Conservation (phyloP, 2,329 filamentous ascomycete species). For the Tolypocladium nubicola region DNA sequence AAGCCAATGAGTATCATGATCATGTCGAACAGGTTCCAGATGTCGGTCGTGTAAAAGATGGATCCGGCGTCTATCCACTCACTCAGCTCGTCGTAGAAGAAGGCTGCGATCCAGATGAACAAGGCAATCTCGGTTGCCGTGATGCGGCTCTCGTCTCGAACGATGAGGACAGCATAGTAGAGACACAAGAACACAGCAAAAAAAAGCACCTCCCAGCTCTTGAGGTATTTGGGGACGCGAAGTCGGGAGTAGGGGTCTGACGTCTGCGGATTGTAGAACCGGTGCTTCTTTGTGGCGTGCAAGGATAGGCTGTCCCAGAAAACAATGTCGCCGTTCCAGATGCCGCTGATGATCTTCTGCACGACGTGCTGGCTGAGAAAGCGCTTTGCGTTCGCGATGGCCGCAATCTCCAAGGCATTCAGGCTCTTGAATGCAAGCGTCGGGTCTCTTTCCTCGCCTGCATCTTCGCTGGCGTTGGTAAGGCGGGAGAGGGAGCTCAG, state of each 20-base stretch:
- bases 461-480: conserved; percentile 28
- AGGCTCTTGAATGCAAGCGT: conserved; percentile 66
- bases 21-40: conserved; percentile 69
- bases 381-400: conserved; percentile 70
- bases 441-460: conserved; percentile 44
- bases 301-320: conserved; percentile 77
- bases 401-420: conserved; percentile 80
- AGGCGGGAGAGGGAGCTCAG: conserved; percentile 45
- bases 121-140: conserved; percentile 61
- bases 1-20: conserved; percentile 65
- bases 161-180: conserved; percentile 79
- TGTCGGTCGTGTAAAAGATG: conserved; percentile 73
- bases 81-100: conserved; percentile 78
- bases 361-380: conserved; percentile 73
- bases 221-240: conserved; percentile 76
- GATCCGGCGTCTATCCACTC: conserved; percentile 80
- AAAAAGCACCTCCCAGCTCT: conserved; percentile 74
- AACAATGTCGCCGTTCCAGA: conserved; percentile 79
- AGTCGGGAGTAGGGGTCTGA: conserved; percentile 64
- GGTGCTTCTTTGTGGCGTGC: conserved; percentile 62
- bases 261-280: conserved; percentile 58
- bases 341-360: conserved; percentile 72
- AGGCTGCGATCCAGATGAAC: conserved; percentile 79
- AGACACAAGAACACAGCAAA: conserved; percentile 66
- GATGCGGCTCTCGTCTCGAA: conserved; percentile 55